Percentiles rank a stretch among this genome's conserved stretches.
phyloP scores from a whole-genome alignment of 2,329 filamentous ascomycete species.

The Neocatenulostroma microsporum region DNA sequence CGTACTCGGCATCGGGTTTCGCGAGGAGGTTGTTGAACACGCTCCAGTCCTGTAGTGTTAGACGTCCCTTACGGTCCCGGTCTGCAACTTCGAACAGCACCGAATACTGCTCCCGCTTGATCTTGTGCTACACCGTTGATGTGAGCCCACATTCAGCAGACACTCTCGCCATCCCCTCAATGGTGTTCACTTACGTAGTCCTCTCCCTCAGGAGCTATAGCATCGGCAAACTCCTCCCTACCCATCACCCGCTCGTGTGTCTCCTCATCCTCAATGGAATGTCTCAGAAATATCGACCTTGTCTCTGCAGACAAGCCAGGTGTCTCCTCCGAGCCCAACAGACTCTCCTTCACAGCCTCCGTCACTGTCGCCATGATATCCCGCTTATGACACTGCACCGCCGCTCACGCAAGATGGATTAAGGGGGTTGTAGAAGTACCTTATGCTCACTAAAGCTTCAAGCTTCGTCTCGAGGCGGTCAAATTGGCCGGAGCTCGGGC shows the following conservation, averaged over 20 bases:
- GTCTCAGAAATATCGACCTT: constrained; percentile 64
- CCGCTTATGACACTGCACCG: constrained; percentile 24
- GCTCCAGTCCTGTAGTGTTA: constrained; percentile 79
- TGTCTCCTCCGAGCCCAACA: constrained; percentile 38
- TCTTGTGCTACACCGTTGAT: constrained; percentile 67
- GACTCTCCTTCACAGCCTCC: constrained; percentile 50
- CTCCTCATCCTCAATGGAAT: constrained; percentile 67
- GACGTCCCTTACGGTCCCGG: constrained; percentile 60
- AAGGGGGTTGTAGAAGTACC: no score
- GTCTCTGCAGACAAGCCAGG: constrained; percentile 64
- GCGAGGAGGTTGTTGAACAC: constrained; percentile 88
- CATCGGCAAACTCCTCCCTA: constrained; percentile 80
- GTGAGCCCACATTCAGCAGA: no score
- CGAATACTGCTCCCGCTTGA: constrained; percentile 89
- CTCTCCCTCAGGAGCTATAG: constrained; percentile 75
- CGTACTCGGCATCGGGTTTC: constrained; percentile 96
- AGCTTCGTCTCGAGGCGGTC: no score
- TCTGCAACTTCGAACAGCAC: constrained; percentile 92
- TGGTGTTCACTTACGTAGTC: constrained; percentile 61
- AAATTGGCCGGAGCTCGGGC: no score
- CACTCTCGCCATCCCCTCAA: background rate
- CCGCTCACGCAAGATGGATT: no score
- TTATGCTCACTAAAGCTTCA: no score
- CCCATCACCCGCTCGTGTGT: constrained; percentile 73
- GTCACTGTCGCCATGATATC: constrained; percentile 51